Conservation (phyloP, 129 eudicot genomes). For the Lactuca saligna region DNA sequence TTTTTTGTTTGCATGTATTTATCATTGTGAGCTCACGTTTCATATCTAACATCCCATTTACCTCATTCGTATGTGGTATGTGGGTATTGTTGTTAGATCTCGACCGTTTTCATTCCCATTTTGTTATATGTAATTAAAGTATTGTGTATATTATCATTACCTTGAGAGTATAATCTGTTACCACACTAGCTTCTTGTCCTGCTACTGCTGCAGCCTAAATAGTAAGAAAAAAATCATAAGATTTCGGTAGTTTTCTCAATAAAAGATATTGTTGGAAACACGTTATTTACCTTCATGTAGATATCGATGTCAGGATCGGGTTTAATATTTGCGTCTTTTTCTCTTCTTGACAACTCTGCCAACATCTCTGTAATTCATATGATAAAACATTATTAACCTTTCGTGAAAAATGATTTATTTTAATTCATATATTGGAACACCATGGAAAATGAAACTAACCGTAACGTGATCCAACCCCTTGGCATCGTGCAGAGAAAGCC, state of each 20-base stretch:
- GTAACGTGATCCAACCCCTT: not conserved
- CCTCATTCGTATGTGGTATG: too few relatives aligned
- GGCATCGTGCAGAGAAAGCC: not conserved
- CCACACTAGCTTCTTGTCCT: not conserved
- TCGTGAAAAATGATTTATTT: too few relatives aligned
- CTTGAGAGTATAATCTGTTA: not conserved
- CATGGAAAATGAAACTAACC: not conserved
- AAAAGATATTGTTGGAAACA: not conserved
- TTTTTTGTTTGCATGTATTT: too few relatives aligned
- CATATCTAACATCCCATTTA: too few relatives aligned
- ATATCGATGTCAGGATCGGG: slow-evolving; percentile 82
- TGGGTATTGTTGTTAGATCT: too few relatives aligned
- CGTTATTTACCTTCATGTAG: slow-evolving; percentile 45
- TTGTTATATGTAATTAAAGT: not conserved
- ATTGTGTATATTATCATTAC: not conserved
- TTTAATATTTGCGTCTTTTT: slow-evolving; percentile 65
- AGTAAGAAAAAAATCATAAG: not conserved
- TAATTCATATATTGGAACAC: too few relatives aligned
- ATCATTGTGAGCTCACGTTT: too few relatives aligned
- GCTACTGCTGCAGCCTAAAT: not conserved
- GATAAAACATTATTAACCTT: too few relatives aligned
- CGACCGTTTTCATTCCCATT: not conserved
- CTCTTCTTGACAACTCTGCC: slow-evolving; percentile 77
- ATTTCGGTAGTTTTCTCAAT: not conserved
- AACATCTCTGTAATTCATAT: slow-evolving; percentile 60